A percentile compares a stretch with the other conserved stretches of the same genome.
These are phyloP conservation scores for Verticillium klebahnii DNA, from an alignment of 2,329 filamentous ascomycete species.

Conservation along the genomic window DNA sequence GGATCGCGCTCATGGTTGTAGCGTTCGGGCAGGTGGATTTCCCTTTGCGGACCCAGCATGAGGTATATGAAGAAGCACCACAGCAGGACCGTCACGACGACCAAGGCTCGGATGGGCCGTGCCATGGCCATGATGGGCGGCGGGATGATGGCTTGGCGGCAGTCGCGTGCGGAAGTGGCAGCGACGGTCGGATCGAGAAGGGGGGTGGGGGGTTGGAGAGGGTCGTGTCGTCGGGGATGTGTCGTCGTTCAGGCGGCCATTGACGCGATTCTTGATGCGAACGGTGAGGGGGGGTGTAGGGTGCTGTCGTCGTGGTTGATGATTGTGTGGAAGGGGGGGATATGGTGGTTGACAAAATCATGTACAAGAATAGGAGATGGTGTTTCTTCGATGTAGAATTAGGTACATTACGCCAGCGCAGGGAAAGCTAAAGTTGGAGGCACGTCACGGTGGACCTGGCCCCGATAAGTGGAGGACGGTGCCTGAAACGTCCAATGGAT, in stretches of 20 bases:
- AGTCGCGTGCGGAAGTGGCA: not conserved
- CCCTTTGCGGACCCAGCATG: constrained; percentile 56
- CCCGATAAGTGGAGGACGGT: not conserved
- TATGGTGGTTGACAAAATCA: not conserved
- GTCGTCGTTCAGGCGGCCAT: not conserved
- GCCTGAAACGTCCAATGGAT: not conserved
- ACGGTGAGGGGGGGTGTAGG: not conserved
- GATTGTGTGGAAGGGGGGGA: not conserved
- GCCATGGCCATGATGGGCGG: constrained; percentile 71
- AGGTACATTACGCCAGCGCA: not conserved
- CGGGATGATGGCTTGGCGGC: not conserved
- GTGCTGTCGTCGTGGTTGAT: not conserved
- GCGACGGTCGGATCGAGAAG: not conserved
- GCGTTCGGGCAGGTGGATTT: constrained; percentile 25
- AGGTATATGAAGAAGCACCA: constrained; percentile 78
- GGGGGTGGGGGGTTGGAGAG: not conserved
- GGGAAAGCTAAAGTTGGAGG: not conserved
- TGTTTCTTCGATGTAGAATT: not conserved
- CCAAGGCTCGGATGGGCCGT: constrained; percentile 76
- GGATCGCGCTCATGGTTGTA: constrained; percentile 57
- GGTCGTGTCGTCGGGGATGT: not conserved
- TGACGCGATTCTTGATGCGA: not conserved
- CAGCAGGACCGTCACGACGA: constrained; percentile 64
- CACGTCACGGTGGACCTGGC: not conserved
- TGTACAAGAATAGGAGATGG: not conserved